Percentiles rank a stretch among this genome's conserved stretches.
Evolutionary conservation across 257 asterid genomes (phyloP).

Genomic region (Nicotiana tabacum): DNA sequence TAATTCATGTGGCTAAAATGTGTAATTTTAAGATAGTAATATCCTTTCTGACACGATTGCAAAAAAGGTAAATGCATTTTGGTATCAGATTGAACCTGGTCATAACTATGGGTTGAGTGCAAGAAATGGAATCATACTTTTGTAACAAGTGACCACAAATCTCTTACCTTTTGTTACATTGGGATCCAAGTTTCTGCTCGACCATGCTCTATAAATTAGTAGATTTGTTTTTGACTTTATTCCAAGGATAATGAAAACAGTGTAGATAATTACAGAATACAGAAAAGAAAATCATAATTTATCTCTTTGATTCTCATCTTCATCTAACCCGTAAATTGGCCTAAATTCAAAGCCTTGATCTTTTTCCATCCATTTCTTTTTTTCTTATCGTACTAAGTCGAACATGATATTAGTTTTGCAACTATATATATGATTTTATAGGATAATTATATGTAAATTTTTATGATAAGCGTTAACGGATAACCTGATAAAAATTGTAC

Average conservation of each 20-base stretch:
- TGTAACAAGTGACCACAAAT: not conserved
- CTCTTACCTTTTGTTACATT: conserved; percentile 18
- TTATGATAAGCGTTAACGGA: too few relatives aligned
- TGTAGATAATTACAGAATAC: not conserved
- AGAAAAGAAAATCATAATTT: not conserved
- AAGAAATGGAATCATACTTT: too few relatives aligned
- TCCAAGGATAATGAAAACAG: too few relatives aligned
- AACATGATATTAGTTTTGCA: too few relatives aligned
- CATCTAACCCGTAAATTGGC: too few relatives aligned
- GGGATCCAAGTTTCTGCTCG: not conserved
- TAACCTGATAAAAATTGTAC: too few relatives aligned
- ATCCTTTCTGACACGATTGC: not conserved
- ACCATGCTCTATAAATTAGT: not conserved
- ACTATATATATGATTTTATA: too few relatives aligned
- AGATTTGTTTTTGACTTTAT: too few relatives aligned
- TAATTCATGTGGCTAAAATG: not conserved
- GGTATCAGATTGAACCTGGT: not conserved
- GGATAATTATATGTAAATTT: too few relatives aligned
- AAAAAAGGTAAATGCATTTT: not conserved
- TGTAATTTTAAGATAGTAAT: not conserved
- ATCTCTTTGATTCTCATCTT: not conserved
- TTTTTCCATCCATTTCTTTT: not conserved
- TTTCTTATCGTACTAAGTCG: too few relatives aligned
- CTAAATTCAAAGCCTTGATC: not conserved
- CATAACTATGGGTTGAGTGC: too few relatives aligned